phyloP scores from a whole-genome alignment of 805 yeast genomes.

The Scheffersomyces coipomensis region DNA sequence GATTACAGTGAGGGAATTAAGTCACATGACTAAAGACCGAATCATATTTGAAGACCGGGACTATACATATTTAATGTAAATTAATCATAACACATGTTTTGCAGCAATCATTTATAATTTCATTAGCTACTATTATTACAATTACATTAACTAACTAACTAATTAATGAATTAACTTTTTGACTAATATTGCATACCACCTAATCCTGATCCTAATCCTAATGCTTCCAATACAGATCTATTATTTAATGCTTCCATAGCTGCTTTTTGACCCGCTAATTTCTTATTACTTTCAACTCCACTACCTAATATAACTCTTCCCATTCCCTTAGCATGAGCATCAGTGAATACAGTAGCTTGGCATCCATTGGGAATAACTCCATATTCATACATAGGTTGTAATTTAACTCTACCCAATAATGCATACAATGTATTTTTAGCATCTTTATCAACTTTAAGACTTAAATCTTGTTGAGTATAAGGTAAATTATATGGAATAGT shows the following conservation, averaged over 20 bases:
- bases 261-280: slow-evolving; percentile 37
- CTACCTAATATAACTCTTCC: slow-evolving; percentile 24
- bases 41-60: too few relatives aligned
- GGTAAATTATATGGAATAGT: too few relatives aligned
- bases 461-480: neutral
- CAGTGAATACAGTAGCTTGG: slow-evolving; percentile 25
- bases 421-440: slow-evolving; percentile 32
- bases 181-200: too few relatives aligned
- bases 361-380: slow-evolving; percentile 16
- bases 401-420: slow-evolving; percentile 16
- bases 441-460: slow-evolving; percentile 12
- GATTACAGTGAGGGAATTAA: too few relatives aligned
- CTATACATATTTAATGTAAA: too few relatives aligned
- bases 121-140: too few relatives aligned
- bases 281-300: slow-evolving; percentile 31
- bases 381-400: slow-evolving; percentile 31
- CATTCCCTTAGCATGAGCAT: slow-evolving; percentile 9
- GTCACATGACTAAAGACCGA: too few relatives aligned
- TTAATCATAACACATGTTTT: too few relatives aligned
- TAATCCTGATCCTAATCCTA: too few relatives aligned
- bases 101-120: too few relatives aligned
- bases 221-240: slow-evolving; percentile 7
- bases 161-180: too few relatives aligned
- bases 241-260: slow-evolving; percentile 30
- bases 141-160: too few relatives aligned